Percentiles rank a stretch among this genome's conserved stretches.
Evolutionary conservation across 2,329 filamentous ascomycete species (phyloP).

Genomic region (Cercospora brassicicola): DNA sequence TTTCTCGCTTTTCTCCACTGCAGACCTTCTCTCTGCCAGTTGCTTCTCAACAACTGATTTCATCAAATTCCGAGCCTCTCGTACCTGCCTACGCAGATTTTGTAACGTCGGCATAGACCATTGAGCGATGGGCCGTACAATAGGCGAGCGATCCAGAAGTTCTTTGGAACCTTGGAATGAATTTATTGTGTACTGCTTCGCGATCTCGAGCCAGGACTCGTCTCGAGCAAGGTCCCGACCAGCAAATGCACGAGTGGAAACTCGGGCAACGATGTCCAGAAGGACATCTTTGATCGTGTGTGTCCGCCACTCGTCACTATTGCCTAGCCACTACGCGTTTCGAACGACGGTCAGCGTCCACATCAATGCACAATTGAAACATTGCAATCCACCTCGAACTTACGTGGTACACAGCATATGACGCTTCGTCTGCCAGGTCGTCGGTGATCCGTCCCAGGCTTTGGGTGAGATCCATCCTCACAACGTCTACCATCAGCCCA

Average conservation of each 20-base stretch:
- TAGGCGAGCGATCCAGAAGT: not conserved
- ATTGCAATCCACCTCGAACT: not conserved
- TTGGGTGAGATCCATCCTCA: constrained; percentile 30
- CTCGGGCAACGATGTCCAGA: not conserved
- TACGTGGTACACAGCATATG: not conserved
- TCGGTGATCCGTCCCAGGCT: not conserved
- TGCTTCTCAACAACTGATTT: not conserved
- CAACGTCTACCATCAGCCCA: constrained; percentile 1
- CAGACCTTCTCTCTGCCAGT: not conserved
- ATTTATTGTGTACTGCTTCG: not conserved
- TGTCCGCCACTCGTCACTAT: constrained; percentile 11
- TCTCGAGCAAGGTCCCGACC: not conserved
- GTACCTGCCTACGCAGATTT: not conserved
- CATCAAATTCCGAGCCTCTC: not conserved
- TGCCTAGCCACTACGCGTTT: not conserved
- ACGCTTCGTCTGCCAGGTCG: not conserved
- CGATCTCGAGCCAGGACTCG: not conserved
- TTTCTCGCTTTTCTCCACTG: not conserved
- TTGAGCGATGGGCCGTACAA: not conserved
- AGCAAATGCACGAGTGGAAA: not conserved
- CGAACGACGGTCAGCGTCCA: not conserved
- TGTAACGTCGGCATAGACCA: not conserved
- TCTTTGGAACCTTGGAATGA: not conserved
- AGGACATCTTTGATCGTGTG: not conserved
- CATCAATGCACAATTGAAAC: not conserved